Percentiles rank a stretch among this genome's conserved stretches.
phyloP scores from a whole-genome alignment of 2,329 filamentous ascomycete genomes.

The Alternaria atra region DNA sequence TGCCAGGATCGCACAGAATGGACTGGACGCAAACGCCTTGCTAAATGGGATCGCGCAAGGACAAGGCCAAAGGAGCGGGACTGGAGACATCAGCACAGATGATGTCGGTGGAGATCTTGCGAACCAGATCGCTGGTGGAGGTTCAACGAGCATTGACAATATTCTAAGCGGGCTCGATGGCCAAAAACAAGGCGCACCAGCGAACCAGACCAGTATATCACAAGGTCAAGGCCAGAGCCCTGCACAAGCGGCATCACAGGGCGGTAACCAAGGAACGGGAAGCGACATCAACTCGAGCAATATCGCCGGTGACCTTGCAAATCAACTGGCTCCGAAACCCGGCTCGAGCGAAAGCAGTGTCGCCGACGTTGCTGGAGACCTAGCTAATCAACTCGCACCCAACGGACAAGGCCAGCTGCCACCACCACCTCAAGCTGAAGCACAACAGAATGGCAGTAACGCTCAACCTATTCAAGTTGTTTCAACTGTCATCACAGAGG shows the following conservation, averaged over 20 bases:
- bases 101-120: constrained; percentile 25
- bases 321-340: constrained; percentile 7
- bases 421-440: neutral
- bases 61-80: constrained; percentile 12
- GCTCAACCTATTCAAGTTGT: constrained; percentile 12
- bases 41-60: constrained; percentile 25
- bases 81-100: constrained; percentile 14
- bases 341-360: neutral
- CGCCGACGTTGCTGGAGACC: constrained; percentile 12
- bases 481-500: constrained; percentile 16
- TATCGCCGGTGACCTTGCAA: constrained; percentile 10
- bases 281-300: constrained; percentile 13
- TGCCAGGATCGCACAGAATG: constrained; percentile 24
- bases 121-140: constrained; percentile 32
- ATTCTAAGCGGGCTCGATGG: constrained; percentile 23
- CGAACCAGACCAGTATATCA: constrained; percentile 16
- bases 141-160: constrained; percentile 16
- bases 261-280: neutral
- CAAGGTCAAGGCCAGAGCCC: constrained; percentile 10
- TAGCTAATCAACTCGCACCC: constrained; percentile 17
- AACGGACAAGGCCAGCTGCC: constrained; percentile 18
- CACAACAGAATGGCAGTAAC: constrained; percentile 9
- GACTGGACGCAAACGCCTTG: constrained; percentile 31
- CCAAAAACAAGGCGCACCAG: constrained; percentile 16
- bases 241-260: constrained; percentile 1